Percentiles rank a stretch among this genome's conserved stretches.
Evolutionary conservation across 2,329 filamentous ascomycete species (phyloP).

Genomic region (Fusarium beomiforme): DNA sequence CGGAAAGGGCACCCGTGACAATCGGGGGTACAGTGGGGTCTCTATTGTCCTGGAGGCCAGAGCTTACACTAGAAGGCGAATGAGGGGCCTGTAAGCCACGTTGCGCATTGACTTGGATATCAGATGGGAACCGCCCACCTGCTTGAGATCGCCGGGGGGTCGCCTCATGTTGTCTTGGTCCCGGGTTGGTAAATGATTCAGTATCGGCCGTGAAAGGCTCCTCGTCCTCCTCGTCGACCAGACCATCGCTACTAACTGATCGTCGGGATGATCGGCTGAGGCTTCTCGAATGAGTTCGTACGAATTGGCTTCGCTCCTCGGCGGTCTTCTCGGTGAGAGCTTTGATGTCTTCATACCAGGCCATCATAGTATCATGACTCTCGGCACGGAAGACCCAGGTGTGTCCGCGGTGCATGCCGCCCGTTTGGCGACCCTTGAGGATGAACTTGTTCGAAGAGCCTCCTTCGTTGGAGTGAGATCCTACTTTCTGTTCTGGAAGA

Average conservation of each 20-base stretch:
- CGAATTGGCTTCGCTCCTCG: slow-evolving; percentile 88
- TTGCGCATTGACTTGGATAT: slow-evolving; percentile 81
- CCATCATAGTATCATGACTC: slow-evolving; percentile 92
- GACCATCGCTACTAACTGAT: slow-evolving; percentile 77
- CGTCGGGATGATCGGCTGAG: slow-evolving; percentile 73
- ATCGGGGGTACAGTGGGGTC: slow-evolving; percentile 70
- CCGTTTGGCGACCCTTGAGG: slow-evolving; percentile 94
- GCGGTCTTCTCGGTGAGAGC: slow-evolving; percentile 87
- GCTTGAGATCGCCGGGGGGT: slow-evolving; percentile 78
- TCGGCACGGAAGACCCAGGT: slow-evolving; percentile 78
- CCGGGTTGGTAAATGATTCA: slow-evolving; percentile 57
- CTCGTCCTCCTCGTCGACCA: slow-evolving; percentile 79
- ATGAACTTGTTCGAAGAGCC: slow-evolving; percentile 97
- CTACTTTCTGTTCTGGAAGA: slow-evolving; percentile 93
- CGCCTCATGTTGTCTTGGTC: slow-evolving; percentile 60
- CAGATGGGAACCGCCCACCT: slow-evolving; percentile 97
- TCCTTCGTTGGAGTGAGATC: slow-evolving; percentile 83
- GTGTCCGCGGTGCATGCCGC: slow-evolving; percentile 85
- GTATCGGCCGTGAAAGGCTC: slow-evolving; percentile 68
- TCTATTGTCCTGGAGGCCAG: slow-evolving; percentile 62
- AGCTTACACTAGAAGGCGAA: slow-evolving; percentile 85
- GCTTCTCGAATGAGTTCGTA: slow-evolving; percentile 82
- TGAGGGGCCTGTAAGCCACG: slow-evolving; percentile 83
- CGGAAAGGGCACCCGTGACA: slow-evolving; percentile 64
- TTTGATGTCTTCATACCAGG: slow-evolving; percentile 95